phyloP scores from a whole-genome alignment of 495 filamentous ascomycete species.

The Hypoxylon fuscum region DNA sequence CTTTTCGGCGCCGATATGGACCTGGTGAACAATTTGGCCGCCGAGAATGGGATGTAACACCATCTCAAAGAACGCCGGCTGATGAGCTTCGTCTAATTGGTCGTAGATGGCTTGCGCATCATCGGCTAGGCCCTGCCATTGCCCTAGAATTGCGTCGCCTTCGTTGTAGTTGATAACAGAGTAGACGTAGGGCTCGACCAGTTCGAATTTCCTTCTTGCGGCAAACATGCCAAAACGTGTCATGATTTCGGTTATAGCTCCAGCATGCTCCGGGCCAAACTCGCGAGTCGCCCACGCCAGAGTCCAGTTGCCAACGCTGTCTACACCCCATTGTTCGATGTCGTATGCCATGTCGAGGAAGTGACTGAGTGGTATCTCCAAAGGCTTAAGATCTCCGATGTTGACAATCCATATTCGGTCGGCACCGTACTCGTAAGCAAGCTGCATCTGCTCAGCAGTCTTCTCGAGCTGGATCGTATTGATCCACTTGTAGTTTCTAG shows the following conservation, averaged over 20 bases:
- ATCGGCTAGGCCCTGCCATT: constrained; percentile 66
- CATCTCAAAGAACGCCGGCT: constrained; percentile 74
- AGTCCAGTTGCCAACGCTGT: constrained; percentile 66
- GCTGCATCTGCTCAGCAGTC: constrained; percentile 71
- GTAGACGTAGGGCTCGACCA: constrained; percentile 70
- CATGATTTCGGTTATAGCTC: constrained; percentile 63
- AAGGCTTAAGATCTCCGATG: constrained; percentile 75
- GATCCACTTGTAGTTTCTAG: constrained; percentile 75
- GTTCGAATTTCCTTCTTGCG: constrained; percentile 72
- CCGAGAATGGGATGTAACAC: constrained; percentile 73
- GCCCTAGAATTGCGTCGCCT: constrained; percentile 68
- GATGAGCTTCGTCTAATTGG: constrained; percentile 53
- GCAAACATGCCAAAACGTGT: constrained; percentile 70
- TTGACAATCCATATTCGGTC: constrained; percentile 80
- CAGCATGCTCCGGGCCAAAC: constrained; percentile 62
- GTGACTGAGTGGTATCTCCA: constrained; percentile 74
- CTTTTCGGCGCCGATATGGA: constrained; percentile 67
- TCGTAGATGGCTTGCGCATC: constrained; percentile 66
- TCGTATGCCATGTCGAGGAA: constrained; percentile 75
- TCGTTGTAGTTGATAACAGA: constrained; percentile 76
- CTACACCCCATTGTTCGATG: constrained; percentile 60
- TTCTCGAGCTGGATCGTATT: constrained; percentile 74
- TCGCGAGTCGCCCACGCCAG: constrained; percentile 66
- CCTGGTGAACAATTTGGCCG: constrained; percentile 67
- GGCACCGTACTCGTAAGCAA: constrained; percentile 68